These are phyloP conservation scores for Inga laurina DNA, from an alignment of 306 rosid genomes.

Conservation along the genomic window DNA sequence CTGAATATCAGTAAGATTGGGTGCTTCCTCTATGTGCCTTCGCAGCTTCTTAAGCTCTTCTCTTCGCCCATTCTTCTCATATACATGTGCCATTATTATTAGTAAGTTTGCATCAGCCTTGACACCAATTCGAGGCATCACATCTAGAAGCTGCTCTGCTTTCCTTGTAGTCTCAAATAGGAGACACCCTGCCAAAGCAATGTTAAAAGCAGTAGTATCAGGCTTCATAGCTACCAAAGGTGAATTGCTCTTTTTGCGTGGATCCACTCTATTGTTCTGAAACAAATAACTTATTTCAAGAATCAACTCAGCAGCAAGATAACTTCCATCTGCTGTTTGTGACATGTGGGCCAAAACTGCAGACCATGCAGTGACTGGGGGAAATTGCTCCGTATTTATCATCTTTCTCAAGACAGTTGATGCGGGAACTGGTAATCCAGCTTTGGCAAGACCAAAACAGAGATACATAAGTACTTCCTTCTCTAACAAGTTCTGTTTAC, in stretches of 20 bases:
- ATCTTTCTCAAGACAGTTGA: slow-evolving; percentile 76
- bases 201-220: slow-evolving; percentile 63
- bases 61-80: slow-evolving; percentile 79
- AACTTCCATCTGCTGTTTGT: slow-evolving; percentile 73
- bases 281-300: slow-evolving; percentile 87
- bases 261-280: slow-evolving; percentile 81
- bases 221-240: slow-evolving; percentile 82
- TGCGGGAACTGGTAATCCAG: slow-evolving; percentile 58
- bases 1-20: slow-evolving; percentile 63
- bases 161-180: slow-evolving; percentile 69
- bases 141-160: slow-evolving; percentile 87
- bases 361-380: slow-evolving; percentile 81
- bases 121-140: slow-evolving; percentile 82
- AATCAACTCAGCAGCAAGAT: slow-evolving; percentile 78
- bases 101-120: slow-evolving; percentile 67
- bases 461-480: slow-evolving; percentile 75
- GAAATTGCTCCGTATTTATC: slow-evolving; percentile 62
- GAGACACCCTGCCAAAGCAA: slow-evolving; percentile 80
- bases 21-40: slow-evolving; percentile 70
- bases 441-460: slow-evolving; percentile 71
- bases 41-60: slow-evolving; percentile 80
- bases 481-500: slow-evolving; percentile 66
- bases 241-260: slow-evolving; percentile 70
- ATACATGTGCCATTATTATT: slow-evolving; percentile 70
- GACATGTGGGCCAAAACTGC: slow-evolving; percentile 78